These are phyloP conservation scores for Fonsecaea monophora DNA, from an alignment of 2,329 filamentous ascomycete genomes.

Conservation along the genomic window DNA sequence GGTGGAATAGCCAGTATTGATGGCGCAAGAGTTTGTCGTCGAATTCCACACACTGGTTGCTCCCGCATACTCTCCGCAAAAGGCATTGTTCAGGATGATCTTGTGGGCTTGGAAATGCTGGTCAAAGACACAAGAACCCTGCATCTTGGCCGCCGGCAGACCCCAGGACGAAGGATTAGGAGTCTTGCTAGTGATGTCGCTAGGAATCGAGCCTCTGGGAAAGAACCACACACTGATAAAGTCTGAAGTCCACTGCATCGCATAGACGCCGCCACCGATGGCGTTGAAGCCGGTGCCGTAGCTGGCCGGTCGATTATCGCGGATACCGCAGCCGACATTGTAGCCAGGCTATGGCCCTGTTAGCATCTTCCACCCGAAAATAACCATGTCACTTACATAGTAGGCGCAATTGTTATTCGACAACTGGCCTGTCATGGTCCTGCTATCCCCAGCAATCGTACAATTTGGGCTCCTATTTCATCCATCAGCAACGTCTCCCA, in stretches of 20 bases:
- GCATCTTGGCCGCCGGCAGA: constrained; percentile 64
- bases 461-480: constrained; percentile 33
- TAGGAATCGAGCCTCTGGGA: constrained; percentile 49
- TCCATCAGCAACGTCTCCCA: constrained; percentile 4
- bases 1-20: constrained; percentile 29
- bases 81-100: constrained; percentile 77
- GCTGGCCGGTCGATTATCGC: constrained; percentile 50
- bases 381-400: constrained; percentile 39
- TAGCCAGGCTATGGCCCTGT: constrained; percentile 39
- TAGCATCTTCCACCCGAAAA: constrained; percentile 3
- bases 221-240: constrained; percentile 58
- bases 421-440: constrained; percentile 48
- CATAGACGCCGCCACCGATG: constrained; percentile 69
- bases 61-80: constrained; percentile 84
- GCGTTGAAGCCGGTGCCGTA: constrained; percentile 72
- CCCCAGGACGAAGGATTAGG: constrained; percentile 54
- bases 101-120: constrained; percentile 70
- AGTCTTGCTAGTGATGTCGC: constrained; percentile 49
- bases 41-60: constrained; percentile 49
- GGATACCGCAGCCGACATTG: constrained; percentile 62
- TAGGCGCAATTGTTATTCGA: constrained; percentile 62
- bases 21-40: constrained; percentile 31
- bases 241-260: constrained; percentile 60
- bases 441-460: constrained; percentile 38
- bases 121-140: constrained; percentile 70